Evolutionary conservation across 208 protist genomes (phyloP).

Genomic region (Naegleria lovaniensis): DNA sequence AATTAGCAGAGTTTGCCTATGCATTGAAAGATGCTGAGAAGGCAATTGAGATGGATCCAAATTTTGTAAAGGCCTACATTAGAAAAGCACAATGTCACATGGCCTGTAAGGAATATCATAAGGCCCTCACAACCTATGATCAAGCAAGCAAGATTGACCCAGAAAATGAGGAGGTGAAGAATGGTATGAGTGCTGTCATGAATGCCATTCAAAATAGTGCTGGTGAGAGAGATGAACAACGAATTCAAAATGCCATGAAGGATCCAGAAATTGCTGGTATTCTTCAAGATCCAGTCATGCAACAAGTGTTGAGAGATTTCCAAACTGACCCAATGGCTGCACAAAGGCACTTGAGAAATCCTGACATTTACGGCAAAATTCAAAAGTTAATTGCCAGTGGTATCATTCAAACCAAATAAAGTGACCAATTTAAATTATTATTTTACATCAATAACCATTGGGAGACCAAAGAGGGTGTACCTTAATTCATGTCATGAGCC

Average conservation of each 20-base stretch:
- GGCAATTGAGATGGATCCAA: conserved; percentile 82
- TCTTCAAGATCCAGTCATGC: conserved; percentile 51
- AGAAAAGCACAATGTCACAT: conserved; percentile 78
- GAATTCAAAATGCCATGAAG: conserved; percentile 71
- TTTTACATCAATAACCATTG: too few relatives aligned
- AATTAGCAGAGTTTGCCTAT: conserved; percentile 84
- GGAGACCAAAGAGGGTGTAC: too few relatives aligned
- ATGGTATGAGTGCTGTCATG: not conserved
- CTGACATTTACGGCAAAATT: conserved; percentile 77
- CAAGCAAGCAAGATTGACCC: conserved; percentile 81
- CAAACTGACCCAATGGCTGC: conserved; percentile 32
- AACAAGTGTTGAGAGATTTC: conserved; percentile 43
- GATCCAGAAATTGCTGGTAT: conserved; percentile 89
- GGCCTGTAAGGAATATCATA: conserved; percentile 89
- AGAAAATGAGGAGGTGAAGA: conserved; percentile 48
- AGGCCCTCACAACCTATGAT: conserved; percentile 88
- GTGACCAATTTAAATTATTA: not conserved
- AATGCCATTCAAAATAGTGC: conserved; percentile 8
- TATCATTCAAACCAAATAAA: conserved; percentile 61
- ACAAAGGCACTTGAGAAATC: conserved; percentile 65
- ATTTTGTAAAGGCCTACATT: conserved; percentile 67
- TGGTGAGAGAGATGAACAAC: conserved; percentile 69
- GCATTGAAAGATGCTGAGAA: conserved; percentile 89
- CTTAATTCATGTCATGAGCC: too few relatives aligned
- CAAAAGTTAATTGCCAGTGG: conserved; percentile 90